Percentiles rank a stretch among this genome's conserved stretches.
These are phyloP conservation scores for Candida xiaguanensis DNA, from an alignment of 805 yeast species.

Conservation along the genomic window DNA sequence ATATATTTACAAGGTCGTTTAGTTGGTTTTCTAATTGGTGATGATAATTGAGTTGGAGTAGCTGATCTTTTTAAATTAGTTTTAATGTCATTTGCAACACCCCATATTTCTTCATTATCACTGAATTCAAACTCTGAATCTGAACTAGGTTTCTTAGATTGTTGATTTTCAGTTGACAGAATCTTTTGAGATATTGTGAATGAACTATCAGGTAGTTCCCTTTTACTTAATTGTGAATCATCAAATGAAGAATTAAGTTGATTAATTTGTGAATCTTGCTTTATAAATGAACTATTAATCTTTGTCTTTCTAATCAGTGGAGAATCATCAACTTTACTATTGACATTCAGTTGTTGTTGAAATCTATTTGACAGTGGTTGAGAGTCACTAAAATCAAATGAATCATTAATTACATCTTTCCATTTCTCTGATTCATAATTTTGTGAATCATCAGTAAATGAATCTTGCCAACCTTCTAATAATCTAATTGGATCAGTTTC, in stretches of 20 bases:
- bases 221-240: too few species aligned
- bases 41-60: background rate
- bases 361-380: background rate
- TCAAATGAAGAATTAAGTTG: too few species aligned
- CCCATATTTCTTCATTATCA: slow-evolving; percentile 8
- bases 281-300: too few species aligned
- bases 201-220: background rate
- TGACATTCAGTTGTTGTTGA: background rate
- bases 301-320: too few species aligned
- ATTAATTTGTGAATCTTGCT: too few species aligned
- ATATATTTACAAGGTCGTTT: slow-evolving; percentile 3
- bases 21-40: slow-evolving; percentile 4
- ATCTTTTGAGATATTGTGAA: background rate
- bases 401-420: slow-evolving; percentile 4
- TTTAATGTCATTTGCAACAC: slow-evolving; percentile 3
- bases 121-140: slow-evolving; percentile 5
- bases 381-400: slow-evolving; percentile 4
- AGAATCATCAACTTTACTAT: too few species aligned
- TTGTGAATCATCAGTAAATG: background rate
- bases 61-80: background rate
- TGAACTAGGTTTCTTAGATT: background rate
- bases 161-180: background rate
- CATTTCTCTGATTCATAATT: background rate
- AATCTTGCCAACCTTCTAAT: slow-evolving; percentile 2
- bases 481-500: slow-evolving; percentile 3